Conservation (phyloP, 805 yeast genomes). For the Priceomyces carsonii region DNA sequence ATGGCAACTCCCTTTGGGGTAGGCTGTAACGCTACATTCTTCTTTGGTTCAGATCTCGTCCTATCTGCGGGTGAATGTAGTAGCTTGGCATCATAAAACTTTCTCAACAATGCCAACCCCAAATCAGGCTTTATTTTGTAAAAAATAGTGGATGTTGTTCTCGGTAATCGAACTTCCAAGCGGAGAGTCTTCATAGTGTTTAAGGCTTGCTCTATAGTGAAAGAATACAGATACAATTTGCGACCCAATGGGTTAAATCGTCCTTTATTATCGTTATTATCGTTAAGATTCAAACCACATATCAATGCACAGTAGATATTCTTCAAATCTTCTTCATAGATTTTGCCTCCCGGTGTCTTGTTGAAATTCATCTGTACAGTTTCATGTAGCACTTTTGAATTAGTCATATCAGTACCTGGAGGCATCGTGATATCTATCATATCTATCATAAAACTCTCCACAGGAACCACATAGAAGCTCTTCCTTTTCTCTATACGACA, state of each 20-base stretch:
- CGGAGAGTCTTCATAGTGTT: constrained; percentile 49
- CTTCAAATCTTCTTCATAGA: constrained; percentile 56
- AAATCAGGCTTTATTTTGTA: constrained; percentile 54
- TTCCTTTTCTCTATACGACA: too few species aligned
- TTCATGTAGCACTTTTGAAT: constrained; percentile 36
- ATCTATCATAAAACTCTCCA: too few species aligned
- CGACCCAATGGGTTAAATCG: constrained; percentile 22
- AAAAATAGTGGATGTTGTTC: constrained; percentile 54
- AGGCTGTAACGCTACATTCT: constrained; percentile 62
- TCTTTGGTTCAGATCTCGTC: constrained; percentile 53
- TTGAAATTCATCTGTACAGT: constrained; percentile 44
- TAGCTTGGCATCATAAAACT: constrained; percentile 61
- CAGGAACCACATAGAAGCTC: too few species aligned
- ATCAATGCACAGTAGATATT: constrained; percentile 57
- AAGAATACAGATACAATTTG: constrained; percentile 51
- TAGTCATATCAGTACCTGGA: too few species aligned
- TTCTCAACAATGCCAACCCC: constrained; percentile 46
- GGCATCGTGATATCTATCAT: too few species aligned
- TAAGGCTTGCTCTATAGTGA: constrained; percentile 53
- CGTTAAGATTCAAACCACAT: constrained; percentile 33
- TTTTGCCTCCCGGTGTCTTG: constrained; percentile 53
- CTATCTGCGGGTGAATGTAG: constrained; percentile 77
- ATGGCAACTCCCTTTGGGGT: constrained; percentile 88
- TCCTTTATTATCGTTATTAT: constrained; percentile 13
- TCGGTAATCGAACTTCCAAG: constrained; percentile 47